These are phyloP conservation scores for Clarireedia paspali DNA, from an alignment of 2,329 filamentous ascomycete genomes.

Conservation along the genomic window DNA sequence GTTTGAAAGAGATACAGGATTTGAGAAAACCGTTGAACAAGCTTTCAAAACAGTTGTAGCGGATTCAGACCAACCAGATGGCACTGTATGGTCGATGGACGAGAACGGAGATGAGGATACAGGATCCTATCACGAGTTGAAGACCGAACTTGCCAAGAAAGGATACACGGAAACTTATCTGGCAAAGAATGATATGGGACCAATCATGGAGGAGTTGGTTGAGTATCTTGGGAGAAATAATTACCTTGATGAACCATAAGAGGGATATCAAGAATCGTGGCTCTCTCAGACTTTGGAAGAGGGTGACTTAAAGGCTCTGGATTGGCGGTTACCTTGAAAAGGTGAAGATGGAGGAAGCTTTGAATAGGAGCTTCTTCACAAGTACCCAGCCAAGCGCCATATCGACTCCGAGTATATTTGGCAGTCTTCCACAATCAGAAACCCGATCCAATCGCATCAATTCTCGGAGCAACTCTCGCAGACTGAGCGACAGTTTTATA, in stretches of 20 bases:
- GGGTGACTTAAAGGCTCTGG: too few species aligned
- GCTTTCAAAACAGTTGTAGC: background rate
- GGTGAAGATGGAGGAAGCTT: too few species aligned
- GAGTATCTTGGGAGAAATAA: background rate
- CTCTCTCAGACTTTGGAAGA: too few species aligned
- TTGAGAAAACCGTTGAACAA: background rate
- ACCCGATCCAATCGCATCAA: too few species aligned
- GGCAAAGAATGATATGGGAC: background rate
- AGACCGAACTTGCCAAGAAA: constrained; percentile 44
- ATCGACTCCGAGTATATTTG: too few species aligned
- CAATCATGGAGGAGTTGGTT: background rate
- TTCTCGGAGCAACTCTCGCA: too few species aligned
- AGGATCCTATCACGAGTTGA: constrained; percentile 46
- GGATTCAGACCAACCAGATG: constrained; percentile 1
- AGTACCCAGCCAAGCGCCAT: too few species aligned
- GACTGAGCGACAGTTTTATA: too few species aligned
- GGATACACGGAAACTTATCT: constrained; percentile 26
- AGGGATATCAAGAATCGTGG: background rate
- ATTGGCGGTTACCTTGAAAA: too few species aligned
- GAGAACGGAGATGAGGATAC: constrained; percentile 35
- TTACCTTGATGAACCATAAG: background rate
- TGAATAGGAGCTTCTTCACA: too few species aligned
- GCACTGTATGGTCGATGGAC: constrained; percentile 14
- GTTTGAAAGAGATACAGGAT: background rate
- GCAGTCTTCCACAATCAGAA: too few species aligned